A percentile compares a stretch with the other conserved stretches of the same genome.
Evolutionary conservation across 148 eudicot species (phyloP).

Genomic region (Camellia granthamiana): DNA sequence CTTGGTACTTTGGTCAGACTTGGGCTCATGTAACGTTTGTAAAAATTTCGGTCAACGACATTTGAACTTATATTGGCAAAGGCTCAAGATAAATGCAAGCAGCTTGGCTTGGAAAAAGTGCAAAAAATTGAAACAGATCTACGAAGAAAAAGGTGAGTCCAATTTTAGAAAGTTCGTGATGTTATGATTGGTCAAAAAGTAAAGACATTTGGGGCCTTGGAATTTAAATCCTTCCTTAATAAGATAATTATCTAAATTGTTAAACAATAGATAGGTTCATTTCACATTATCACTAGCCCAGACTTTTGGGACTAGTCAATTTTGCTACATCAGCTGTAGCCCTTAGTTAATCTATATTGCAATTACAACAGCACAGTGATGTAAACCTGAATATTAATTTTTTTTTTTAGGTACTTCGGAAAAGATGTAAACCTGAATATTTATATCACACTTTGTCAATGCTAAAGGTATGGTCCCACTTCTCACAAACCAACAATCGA

Average conservation of each 20-base stretch:
- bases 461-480: no score
- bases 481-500: no score
- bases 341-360: no score
- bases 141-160: not conserved
- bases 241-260: not conserved
- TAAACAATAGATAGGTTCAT: not conserved
- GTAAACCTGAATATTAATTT: no score
- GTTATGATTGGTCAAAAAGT: not conserved
- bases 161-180: not conserved
- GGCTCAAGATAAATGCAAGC: not conserved
- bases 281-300: no score
- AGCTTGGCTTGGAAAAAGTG: not conserved
- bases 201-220: not conserved
- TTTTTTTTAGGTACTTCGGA: no score
- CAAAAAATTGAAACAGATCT: not conserved
- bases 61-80: not conserved
- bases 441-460: no score
- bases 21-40: no score
- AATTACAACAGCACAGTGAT: no score
- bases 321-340: no score
- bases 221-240: not conserved
- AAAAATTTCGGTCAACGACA: not conserved
- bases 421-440: no score
- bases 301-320: no score
- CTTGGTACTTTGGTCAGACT: not conserved